phyloP scores from a whole-genome alignment of 768 basidiomycete species.

The Obba rivulosa region DNA sequence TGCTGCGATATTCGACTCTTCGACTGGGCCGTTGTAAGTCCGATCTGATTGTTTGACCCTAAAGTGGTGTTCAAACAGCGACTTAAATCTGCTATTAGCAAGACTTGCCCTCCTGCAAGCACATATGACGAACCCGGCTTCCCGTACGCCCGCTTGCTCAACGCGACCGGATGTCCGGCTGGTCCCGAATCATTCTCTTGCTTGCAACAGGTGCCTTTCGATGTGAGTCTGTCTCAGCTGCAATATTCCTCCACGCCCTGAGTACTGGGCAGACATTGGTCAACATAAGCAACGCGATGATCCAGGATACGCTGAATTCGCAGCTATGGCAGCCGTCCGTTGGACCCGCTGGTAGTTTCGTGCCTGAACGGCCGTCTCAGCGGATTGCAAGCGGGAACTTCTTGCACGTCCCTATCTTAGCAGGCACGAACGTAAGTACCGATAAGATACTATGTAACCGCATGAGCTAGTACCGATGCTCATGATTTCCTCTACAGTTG shows the following conservation, averaged over 20 bases:
- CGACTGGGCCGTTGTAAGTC: conserved; percentile 49
- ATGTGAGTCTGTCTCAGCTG: conserved; percentile 31
- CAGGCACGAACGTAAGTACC: conserved; percentile 47
- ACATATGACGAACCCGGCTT: conserved; percentile 25
- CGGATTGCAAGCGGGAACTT: conserved; percentile 44
- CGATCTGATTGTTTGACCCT: neutral
- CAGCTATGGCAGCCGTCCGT: conserved; percentile 57
- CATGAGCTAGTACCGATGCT: too few species aligned
- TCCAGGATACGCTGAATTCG: conserved; percentile 36
- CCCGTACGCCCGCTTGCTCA: conserved; percentile 18
- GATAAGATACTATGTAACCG: neutral
- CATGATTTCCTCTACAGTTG: conserved; percentile 31
- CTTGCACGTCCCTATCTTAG: conserved; percentile 47
- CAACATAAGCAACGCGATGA: conserved; percentile 43
- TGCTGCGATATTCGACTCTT: conserved; percentile 48
- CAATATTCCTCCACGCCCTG: conserved; percentile 29
- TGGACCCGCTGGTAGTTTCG: conserved; percentile 45
- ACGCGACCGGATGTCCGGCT: conserved; percentile 15
- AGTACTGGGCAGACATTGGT: conserved; percentile 37
- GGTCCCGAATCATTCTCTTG: conserved; percentile 20
- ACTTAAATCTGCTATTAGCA: conserved; percentile 30
- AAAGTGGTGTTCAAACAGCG: neutral
- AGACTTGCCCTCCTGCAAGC: conserved; percentile 29
- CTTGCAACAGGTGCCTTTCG: conserved; percentile 21
- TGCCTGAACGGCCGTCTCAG: conserved; percentile 39